Evolutionary conservation across 352 stramenopile genomes (phyloP), one percentile per base, ranked within the genome.

Genomic region (Phytopythium chamaehyphon): DNA sequence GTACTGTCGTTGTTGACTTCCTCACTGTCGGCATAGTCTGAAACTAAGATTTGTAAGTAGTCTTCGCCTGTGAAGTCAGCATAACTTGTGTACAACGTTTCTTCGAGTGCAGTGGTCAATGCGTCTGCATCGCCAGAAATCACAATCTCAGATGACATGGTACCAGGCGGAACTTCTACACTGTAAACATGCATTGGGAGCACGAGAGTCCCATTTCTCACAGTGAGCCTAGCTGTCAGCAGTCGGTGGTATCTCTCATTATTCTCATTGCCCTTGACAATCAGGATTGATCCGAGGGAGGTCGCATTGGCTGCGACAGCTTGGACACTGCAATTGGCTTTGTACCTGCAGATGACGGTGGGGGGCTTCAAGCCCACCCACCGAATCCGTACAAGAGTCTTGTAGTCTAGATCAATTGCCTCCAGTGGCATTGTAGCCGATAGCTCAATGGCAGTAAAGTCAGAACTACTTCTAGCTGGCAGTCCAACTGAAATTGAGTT

Each of bases 111-210:
- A 12, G 39, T 14, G 22, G 42, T 56, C 19, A 71, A 14, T 15
- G 59, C 43, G 5, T 24, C 2, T 23, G 55, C 47, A 3, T 61
- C 38, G 6, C 62, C 62, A 18, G 66, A 53, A 21, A 71, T 46
- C 35, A 54, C 44, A 28, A 71, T 36, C 12, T 64, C 47, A 47
- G 43, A 54, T 33, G 48, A 47, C 9, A 23, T 2, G 11, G 47
- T 36, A 6, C 19, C 45, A 16, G 45, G 19, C 19, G 23, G 55
- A 36, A 71, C 57, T 42, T 64, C 55, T 24, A 71, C 51, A 28
- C 62, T 68, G 28, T 59, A 71, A 23, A 71, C 38, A 23, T 44
- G 47, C 2, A 26, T 47, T 19, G 62, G 59, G 24, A 68, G 43
- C 16, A 16, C 61, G 14, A 71, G 40, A 21, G 11, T 47, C 6